phyloP scores from a whole-genome alignment of 352 stramenopile species.

The Globisporangium middletonii region DNA sequence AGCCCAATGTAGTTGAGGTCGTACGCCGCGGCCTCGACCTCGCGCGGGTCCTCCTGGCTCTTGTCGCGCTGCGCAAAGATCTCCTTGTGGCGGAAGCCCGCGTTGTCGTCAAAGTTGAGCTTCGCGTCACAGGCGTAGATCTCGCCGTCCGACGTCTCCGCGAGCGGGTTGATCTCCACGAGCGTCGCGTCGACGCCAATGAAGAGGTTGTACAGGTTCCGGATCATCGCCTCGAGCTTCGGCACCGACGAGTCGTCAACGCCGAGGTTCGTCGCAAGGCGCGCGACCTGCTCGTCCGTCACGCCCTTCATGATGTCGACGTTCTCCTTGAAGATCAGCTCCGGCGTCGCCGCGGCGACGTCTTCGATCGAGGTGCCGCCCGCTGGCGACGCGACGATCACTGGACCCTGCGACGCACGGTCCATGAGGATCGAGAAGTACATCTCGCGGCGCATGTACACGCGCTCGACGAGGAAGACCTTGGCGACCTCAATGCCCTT shows the following conservation, averaged over 20 bases:
- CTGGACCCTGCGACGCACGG: conserved; percentile 90
- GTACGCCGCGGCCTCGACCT: conserved; percentile 91
- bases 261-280: conserved; percentile 70
- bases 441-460: conserved; percentile 95
- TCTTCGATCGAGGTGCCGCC: conserved; percentile 97
- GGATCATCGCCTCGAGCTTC: conserved; percentile 72
- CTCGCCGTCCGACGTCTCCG: conserved; percentile 92
- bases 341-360: conserved; percentile 90
- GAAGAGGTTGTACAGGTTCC: conserved; percentile 96
- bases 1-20: conserved; percentile 99
- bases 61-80: conserved; percentile 89
- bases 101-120: conserved; percentile 99
- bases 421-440: conserved; percentile 99
- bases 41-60: conserved; percentile 93
- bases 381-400: conserved; percentile 93
- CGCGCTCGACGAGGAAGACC: conserved; percentile 90
- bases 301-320: conserved; percentile 94
- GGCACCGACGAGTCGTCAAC: conserved; percentile 37
- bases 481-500: conserved; percentile 88
- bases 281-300: conserved; percentile 71
- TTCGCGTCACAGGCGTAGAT: conserved; percentile 98
- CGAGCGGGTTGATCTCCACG: conserved; percentile 98
- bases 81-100: conserved; percentile 95
- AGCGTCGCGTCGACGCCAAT: conserved; percentile 94
- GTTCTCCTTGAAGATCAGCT: conserved; percentile 91